Percentiles rank a stretch among this genome's conserved stretches.
These are phyloP conservation scores for Cadophora sp. DNA, from an alignment of 2,329 filamentous ascomycete species.

Conservation along the genomic window DNA sequence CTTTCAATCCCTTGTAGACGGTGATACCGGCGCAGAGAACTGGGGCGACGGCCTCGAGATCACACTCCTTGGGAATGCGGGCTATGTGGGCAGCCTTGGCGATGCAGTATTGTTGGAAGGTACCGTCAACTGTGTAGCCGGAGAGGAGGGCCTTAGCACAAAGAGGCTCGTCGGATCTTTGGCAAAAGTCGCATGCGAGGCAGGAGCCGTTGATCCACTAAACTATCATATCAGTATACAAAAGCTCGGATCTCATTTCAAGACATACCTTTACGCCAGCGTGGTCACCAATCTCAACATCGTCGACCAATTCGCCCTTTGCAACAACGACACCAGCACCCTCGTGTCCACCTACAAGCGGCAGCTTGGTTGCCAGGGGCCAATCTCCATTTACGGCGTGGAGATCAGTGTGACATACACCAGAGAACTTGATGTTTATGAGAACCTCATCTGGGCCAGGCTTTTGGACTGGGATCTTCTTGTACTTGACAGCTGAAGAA, in stretches of 20 bases:
- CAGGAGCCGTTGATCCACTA: slow-evolving; percentile 89
- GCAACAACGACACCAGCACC: slow-evolving; percentile 85
- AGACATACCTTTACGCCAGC: slow-evolving; percentile 75
- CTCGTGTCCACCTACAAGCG: slow-evolving; percentile 82
- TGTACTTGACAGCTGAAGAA: slow-evolving; percentile 67
- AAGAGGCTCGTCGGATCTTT: slow-evolving; percentile 80
- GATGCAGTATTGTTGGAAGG: slow-evolving; percentile 91
- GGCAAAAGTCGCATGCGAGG: slow-evolving; percentile 83
- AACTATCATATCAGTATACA: slow-evolving; percentile 25
- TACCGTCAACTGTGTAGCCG: slow-evolving; percentile 91
- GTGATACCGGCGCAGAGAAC: slow-evolving; percentile 87
- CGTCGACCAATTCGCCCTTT: slow-evolving; percentile 76
- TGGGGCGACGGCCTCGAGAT: slow-evolving; percentile 79
- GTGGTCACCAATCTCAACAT: slow-evolving; percentile 82
- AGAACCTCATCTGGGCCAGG: slow-evolving; percentile 91
- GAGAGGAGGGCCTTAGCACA: slow-evolving; percentile 79
- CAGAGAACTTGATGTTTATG: slow-evolving; percentile 88
- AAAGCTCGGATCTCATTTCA: neutral
- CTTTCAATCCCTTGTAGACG: slow-evolving; percentile 91
- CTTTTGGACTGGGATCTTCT: slow-evolving; percentile 80
- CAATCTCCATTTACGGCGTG: slow-evolving; percentile 88
- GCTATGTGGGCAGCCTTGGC: slow-evolving; percentile 87
- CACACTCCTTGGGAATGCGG: slow-evolving; percentile 77
- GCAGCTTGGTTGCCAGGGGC: slow-evolving; percentile 83
- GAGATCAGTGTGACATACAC: slow-evolving; percentile 89